Base-by-base conservation (phyloP, 306 rosid genomes). In the Notholithocarpus densiflorus region DNA sequence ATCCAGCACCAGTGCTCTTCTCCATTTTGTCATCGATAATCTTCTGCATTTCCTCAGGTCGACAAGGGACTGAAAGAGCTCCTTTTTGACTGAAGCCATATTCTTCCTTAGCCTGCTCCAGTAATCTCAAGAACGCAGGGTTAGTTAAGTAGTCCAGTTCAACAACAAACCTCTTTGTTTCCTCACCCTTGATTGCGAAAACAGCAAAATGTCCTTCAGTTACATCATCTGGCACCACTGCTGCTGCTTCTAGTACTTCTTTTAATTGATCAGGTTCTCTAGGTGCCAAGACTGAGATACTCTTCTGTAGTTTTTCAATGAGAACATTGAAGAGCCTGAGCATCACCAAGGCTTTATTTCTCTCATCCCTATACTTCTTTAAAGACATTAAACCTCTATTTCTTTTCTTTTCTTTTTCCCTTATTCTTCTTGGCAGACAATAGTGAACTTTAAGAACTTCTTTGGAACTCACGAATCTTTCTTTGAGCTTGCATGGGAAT, bases 41-140 rank as follows among this genome's bases (percentile, higher is more conserved):
- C 45, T 81, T 87, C 75, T 80, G 89, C 13, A 92, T 59, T 14
- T 90, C 93, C 18, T 71, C 84, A 24, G 93, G 94, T 20, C 40
- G 40, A 76, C 93, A 92, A 8, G 94, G 94, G 75, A 92, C 77
- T n/a, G 77, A 82, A n/a, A 90, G 90, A 76, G 93, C 87, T 59
- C 97, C 96, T 69, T 79, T 68, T 56, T 90, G 93, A 29, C 70
- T 78, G 70, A 86, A 88, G 20, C 96, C 94, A 83, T 78, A 90
- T 75, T 89, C 95, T 79, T 90, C 93, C 79, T 71, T 59, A 37
- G 93, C 94, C 52, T 82, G 82, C 73, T 90, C 89, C 18, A 90
- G 82, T 12, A 92, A 71, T 68, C 76, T 88, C 84, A 86, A 61
- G 75, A 92, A 92, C 68, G 74, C 82, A 52, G 96, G 96, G 77